Evolutionary conservation across 2,329 filamentous ascomycete species (phyloP), one percentile per base, ranked within the genome.

Genomic region (Ophiostoma triangulosporum): DNA sequence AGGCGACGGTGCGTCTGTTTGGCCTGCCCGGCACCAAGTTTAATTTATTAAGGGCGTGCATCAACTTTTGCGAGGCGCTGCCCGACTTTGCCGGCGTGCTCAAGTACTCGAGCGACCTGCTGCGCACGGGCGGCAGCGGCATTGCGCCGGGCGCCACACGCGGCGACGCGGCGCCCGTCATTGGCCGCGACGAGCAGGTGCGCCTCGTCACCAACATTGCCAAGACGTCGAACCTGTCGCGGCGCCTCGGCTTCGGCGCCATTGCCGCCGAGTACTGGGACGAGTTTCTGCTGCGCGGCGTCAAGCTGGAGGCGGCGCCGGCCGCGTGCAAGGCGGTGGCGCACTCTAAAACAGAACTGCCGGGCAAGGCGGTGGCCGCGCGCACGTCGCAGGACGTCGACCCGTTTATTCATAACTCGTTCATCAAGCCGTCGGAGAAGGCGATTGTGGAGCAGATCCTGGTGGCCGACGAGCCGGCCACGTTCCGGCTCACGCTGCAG

Each of bases 361-460:
- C 76, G 0, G 75, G 29, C 26, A 29, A 29, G 3, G 68, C 70
- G 12, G 48, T 52, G 0, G 70, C 71, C 1, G 71, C 69, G 29
- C 70, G 76, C 46, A 71, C 74, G 14, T 80, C 77, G 3, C 77
- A 80, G 59, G 77, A 80, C 55, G 74, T 80, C 5, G 88, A 93
- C 57, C 93, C 93, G 0, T 95, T 98, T 61, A 86, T 98, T 54
- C 95, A 97, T 64, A 96, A 96, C 62, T 88, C 93, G 0, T 97
- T 96, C 62, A 69, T 89, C 20, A 88, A 89, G 66, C 75, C 76
- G 52, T 68, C 75, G 0, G 76, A 80, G 40, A 75, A 83, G 51
- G 75, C 76, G 24, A 72, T 74, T 1, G 71, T 77, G 12, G 81
- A 89, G 55, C 76, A 76, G 54, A 77, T 88, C 1, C 72, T 96